Evolutionary conservation across 2,329 filamentous ascomycete species (phyloP).

Genomic region (Botrytis fabae): DNA sequence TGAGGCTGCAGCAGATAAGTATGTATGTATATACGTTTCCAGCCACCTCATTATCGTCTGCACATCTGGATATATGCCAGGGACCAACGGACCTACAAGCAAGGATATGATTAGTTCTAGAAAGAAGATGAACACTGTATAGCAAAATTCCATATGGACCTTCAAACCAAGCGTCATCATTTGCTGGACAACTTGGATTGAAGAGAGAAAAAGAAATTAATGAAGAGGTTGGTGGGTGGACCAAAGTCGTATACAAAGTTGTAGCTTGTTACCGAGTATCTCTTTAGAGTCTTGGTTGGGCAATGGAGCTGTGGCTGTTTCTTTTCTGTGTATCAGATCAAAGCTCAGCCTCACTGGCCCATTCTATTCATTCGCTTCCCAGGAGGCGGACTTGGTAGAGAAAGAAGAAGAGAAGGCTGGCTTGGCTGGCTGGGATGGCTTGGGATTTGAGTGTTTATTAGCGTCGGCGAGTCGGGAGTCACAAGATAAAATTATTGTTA

Average conservation of each 20-base stretch:
- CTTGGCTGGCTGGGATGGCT: background rate
- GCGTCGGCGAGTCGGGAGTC: conserved; percentile 2
- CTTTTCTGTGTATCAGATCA: background rate
- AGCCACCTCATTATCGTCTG: conserved; percentile 20
- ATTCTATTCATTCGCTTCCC: background rate
- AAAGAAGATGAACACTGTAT: conserved; percentile 1
- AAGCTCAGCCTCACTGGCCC: background rate
- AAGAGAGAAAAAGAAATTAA: conserved; percentile 19
- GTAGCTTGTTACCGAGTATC: conserved; percentile 6
- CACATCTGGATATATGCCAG: background rate
- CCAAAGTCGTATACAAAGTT: background rate
- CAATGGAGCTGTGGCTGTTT: background rate
- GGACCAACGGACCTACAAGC: background rate
- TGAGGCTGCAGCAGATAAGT: conserved; percentile 8
- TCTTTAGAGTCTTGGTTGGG: background rate
- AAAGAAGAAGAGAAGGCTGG: background rate
- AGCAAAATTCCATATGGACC: conserved; percentile 8
- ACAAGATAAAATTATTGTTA: background rate
- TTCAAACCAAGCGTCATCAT: conserved; percentile 6
- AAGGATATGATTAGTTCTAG: conserved; percentile 13
- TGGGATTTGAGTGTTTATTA: background rate
- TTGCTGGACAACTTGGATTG: background rate
- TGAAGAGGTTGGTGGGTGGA: conserved; percentile 22
- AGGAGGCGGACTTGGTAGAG: no score
- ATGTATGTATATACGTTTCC: conserved; percentile 8